Base-by-base conservation (phyloP, 352 stramenopile genomes). In the Globisporangium rhizosaccharum region DNA sequence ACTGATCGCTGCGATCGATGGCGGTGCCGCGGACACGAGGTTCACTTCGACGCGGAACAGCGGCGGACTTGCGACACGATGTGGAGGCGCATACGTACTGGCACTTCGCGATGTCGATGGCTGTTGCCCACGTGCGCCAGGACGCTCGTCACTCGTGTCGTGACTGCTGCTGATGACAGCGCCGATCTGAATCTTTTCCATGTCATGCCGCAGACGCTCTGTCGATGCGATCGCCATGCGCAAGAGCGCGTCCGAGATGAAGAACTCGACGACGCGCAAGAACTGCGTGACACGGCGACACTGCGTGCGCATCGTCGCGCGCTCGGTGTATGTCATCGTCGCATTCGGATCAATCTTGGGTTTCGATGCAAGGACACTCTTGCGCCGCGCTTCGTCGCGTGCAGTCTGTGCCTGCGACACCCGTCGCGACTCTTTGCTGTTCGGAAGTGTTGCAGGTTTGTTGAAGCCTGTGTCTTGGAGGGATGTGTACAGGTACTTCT, bases 291-390 rank as follows among this genome's bases (percentile, higher is more conserved):
- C 69, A 14, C 88, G 85, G n/a, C 87, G 78, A 66, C 93, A 97
- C 61, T 98, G 88, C 0, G 82, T 91, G 15, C 88, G 82, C 71
- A 98, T 90, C 0, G 84, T 90, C 7, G 93, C 91, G 3, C 92
- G 79, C 56, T 98, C 92, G n/a, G 95, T 98, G 65, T 97, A 98
- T 3, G 89, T 97, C 87, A 98, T 97, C n/a, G 67, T 64, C 52
- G 72, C 79, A 25, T 78, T 66, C 5, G 65, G 53, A 20, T 72
- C 61, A 10, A 70, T 47, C 15, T 45, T 63, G 12, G 55, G 61
- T 54, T 52, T 25, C 1, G 59, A 47, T 23, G 59, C 59, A 20
- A 65, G 51, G 20, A 68, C 71, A 6, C 59, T 67, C 33, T 65
- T 66, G 26, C 50, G 30, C 20, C 30, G 33, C 42, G 51, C 48